Evolutionary conservation across 2,329 filamentous ascomycete genomes (phyloP).

Genomic region (Xylariales sp.): DNA sequence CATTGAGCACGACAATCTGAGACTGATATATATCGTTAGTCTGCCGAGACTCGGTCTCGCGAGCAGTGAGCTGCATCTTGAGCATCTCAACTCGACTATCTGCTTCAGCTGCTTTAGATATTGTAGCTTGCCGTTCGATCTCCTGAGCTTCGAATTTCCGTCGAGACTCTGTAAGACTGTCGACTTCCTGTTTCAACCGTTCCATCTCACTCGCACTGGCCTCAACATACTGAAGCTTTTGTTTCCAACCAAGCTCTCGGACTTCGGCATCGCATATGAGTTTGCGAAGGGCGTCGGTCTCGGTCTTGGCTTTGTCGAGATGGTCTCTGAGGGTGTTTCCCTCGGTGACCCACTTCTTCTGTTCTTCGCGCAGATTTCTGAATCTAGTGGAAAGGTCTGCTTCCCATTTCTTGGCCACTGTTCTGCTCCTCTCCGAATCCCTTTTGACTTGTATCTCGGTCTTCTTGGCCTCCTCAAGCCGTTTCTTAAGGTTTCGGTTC

Average conservation of each 20-base stretch:
- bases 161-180: slow-evolving; percentile 55
- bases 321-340: slow-evolving; percentile 53
- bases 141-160: slow-evolving; percentile 62
- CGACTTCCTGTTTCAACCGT: slow-evolving; percentile 53
- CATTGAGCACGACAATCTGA: slow-evolving; percentile 44
- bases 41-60: slow-evolving; percentile 42
- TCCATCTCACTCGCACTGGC: slow-evolving; percentile 57
- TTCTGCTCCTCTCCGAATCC: slow-evolving; percentile 67
- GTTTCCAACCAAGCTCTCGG: slow-evolving; percentile 58
- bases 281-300: slow-evolving; percentile 60
- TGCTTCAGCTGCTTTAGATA: slow-evolving; percentile 54
- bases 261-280: slow-evolving; percentile 66
- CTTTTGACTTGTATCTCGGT: slow-evolving; percentile 65
- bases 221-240: slow-evolving; percentile 60
- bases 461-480: slow-evolving; percentile 68
- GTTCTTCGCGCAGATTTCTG: slow-evolving; percentile 62
- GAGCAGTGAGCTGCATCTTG: slow-evolving; percentile 50
- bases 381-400: slow-evolving; percentile 64
- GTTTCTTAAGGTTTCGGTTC: slow-evolving; percentile 68
- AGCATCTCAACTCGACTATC: slow-evolving; percentile 56
- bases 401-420: slow-evolving; percentile 74
- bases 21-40: slow-evolving; percentile 39
- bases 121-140: slow-evolving; percentile 51
- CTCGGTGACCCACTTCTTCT: slow-evolving; percentile 58
- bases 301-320: slow-evolving; percentile 51